These are phyloP conservation scores for Cyclotella cryptica DNA, from an alignment of 108 stramenopile genomes.

Conservation along the genomic window DNA sequence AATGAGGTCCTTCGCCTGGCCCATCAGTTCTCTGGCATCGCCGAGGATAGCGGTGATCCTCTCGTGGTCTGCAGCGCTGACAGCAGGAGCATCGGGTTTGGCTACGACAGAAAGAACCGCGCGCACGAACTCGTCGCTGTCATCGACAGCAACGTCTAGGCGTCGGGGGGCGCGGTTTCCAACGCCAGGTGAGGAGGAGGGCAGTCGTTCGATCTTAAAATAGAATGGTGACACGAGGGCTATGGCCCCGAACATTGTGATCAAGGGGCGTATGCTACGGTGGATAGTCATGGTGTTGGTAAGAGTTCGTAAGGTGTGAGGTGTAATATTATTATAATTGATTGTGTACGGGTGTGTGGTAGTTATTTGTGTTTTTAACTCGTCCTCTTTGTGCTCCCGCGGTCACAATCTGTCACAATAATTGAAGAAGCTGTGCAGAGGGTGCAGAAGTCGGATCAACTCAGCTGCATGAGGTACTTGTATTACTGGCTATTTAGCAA, in stretches of 20 bases:
- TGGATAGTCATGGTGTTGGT: not conserved
- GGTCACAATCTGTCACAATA: too few relatives aligned
- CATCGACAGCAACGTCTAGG: conserved; percentile 13
- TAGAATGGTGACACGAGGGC: conserved; percentile 8
- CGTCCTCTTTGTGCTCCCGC: too few relatives aligned
- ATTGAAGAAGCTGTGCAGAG: too few relatives aligned
- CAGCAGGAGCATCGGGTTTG: conserved; percentile 4
- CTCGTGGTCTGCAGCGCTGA: conserved; percentile 23
- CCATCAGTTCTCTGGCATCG: conserved; percentile 20
- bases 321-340: too few relatives aligned
- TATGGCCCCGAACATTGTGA: not conserved
- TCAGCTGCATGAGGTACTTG: too few relatives aligned
- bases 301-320: too few relatives aligned
- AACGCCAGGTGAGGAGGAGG: not conserved
- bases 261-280: not conserved
- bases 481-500: too few relatives aligned
- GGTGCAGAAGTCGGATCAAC: too few relatives aligned
- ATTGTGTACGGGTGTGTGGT: too few relatives aligned
- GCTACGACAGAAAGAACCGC: conserved; percentile 12
- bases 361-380: too few relatives aligned
- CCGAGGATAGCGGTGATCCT: conserved; percentile 21
- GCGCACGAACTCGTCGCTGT: conserved; percentile 28
- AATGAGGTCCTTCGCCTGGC: conserved; percentile 25
- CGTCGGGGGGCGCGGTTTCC: conserved; percentile 3
- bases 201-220: conserved; percentile 5